Evolutionary conservation across 1,284 basidiomycete species (phyloP).

Genomic region (Apiotrichum veenhuisii): DNA sequence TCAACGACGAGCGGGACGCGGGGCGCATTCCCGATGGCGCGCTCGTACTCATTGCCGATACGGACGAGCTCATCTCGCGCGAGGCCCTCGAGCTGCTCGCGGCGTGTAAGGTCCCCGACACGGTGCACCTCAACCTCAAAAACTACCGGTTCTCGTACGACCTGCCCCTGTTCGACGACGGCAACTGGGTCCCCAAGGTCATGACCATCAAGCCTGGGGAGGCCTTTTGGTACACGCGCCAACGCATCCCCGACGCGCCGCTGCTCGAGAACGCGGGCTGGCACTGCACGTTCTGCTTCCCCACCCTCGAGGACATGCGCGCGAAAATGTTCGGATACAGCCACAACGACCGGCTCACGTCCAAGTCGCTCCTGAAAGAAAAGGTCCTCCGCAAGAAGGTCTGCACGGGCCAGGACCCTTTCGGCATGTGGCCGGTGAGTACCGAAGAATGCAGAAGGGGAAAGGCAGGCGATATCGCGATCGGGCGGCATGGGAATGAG

Average conservation of each 20-base stretch:
- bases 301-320: conserved; percentile 26
- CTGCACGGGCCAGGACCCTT: conserved; percentile 28
- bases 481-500: background rate
- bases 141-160: conserved; percentile 66
- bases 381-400: conserved; percentile 18
- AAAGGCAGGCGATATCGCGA: no score
- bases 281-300: conserved; percentile 47
- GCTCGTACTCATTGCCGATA: conserved; percentile 63
- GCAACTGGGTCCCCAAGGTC: conserved; percentile 55
- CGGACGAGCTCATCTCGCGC: conserved; percentile 64
- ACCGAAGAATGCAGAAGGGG: background rate
- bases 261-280: conserved; percentile 61
- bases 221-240: conserved; percentile 22
- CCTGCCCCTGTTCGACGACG: conserved; percentile 53
- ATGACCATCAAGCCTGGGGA: background rate
- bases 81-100: conserved; percentile 59
- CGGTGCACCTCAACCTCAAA: conserved; percentile 55
- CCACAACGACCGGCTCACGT: conserved; percentile 31
- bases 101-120: conserved; percentile 52
- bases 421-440: conserved; percentile 35
- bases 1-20: background rate
- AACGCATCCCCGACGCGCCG: conserved; percentile 48
- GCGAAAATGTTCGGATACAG: conserved; percentile 32
- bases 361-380: conserved; percentile 12
- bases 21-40: conserved; percentile 10